phyloP scores from a whole-genome alignment of 345 rosid species.

The Kernera saxatilis region DNA sequence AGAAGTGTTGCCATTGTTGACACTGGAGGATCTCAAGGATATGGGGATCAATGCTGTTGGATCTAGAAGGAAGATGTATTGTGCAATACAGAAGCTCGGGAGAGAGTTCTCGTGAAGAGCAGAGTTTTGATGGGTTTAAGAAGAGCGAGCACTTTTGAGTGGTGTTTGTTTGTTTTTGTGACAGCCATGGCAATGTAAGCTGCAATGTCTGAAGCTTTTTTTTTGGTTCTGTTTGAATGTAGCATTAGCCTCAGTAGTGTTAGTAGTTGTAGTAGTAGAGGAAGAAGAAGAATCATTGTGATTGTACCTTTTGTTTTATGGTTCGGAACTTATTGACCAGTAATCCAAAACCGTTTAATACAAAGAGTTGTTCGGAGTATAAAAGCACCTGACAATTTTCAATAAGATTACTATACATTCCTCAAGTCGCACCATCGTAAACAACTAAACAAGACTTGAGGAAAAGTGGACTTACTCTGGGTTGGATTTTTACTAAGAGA shows the following conservation, averaged over 20 bases:
- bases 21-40: constrained; percentile 84
- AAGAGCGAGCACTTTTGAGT: background rate
- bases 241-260: constrained; percentile 18
- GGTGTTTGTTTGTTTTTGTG: constrained; percentile 2
- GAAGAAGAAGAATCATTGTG: constrained; percentile 16
- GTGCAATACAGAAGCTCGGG: constrained; percentile 70
- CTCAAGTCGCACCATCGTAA: background rate
- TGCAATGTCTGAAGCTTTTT: constrained; percentile 42
- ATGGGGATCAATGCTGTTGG: constrained; percentile 92
- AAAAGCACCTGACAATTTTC: background rate
- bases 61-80: constrained; percentile 76
- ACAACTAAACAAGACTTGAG: background rate
- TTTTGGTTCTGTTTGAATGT: constrained; percentile 18
- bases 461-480: background rate
- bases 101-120: constrained; percentile 58
- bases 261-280: constrained; percentile 28
- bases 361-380: background rate
- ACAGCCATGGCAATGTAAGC: constrained; percentile 47
- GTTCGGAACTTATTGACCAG: constrained; percentile 3
- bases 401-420: background rate
- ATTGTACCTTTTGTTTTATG: constrained; percentile 11
- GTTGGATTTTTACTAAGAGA: background rate
- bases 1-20: constrained; percentile 71
- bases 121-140: background rate
- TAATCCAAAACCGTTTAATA: constrained; percentile 8